Conservation (phyloP, 2,329 filamentous ascomycete genomes). For the Trichoderma breve region DNA sequence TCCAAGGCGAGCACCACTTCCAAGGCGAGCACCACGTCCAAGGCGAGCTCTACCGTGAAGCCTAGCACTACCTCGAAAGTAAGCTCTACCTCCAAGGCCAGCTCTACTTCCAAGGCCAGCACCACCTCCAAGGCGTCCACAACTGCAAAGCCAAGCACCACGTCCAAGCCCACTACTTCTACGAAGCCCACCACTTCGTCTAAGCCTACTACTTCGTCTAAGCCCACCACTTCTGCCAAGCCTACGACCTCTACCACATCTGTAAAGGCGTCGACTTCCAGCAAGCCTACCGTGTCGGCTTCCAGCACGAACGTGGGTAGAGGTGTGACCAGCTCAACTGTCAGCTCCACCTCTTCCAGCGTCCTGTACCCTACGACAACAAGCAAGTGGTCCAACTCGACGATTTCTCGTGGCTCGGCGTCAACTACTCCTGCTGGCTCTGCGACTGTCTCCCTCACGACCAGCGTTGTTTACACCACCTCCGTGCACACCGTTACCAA, state of each 20-base stretch:
- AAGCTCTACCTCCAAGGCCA: neutral
- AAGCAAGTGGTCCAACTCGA: constrained; percentile 21
- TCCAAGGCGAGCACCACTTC: neutral
- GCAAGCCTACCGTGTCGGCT: neutral
- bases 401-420: constrained; percentile 5
- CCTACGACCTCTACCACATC: constrained; percentile 11
- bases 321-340: neutral
- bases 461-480: constrained; percentile 42
- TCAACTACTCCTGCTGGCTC: constrained; percentile 4
- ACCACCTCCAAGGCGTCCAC: constrained; percentile 11
- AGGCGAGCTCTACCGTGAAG: neutral
- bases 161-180: neutral
- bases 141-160: neutral
- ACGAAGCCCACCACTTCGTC: neutral
- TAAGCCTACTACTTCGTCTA: neutral
- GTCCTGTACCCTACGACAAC: constrained; percentile 11
- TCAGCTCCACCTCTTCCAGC: neutral
- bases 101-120: neutral
- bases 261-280: constrained; percentile 10
- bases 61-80: neutral
- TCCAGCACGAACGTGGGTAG: neutral
- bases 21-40: neutral
- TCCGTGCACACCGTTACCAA: constrained; percentile 54
- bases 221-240: constrained; percentile 1
- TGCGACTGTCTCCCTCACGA: constrained; percentile 24